phyloP scores from a whole-genome alignment of 345 rosid species.

The Capsella bursapastoris region DNA sequence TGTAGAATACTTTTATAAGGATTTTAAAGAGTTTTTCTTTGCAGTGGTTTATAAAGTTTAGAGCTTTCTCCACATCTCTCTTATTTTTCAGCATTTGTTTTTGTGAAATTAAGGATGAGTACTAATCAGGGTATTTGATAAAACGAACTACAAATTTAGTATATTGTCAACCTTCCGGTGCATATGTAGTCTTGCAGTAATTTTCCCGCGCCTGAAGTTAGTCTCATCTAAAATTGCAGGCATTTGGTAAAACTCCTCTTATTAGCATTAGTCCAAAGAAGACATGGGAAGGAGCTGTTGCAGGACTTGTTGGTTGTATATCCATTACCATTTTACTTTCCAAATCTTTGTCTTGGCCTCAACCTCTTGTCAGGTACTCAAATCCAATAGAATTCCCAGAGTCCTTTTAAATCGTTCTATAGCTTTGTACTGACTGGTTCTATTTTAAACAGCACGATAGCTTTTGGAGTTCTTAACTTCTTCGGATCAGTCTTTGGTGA shows the following conservation, averaged over 20 bases:
- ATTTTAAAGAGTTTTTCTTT: not conserved
- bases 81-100: not conserved
- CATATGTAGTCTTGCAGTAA: not conserved
- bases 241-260: conserved; percentile 85
- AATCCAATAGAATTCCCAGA: not conserved
- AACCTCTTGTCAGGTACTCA: conserved; percentile 68
- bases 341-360: conserved; percentile 79
- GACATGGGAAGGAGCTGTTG: conserved; percentile 97
- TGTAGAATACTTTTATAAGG: not conserved
- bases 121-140: not conserved
- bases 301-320: conserved; percentile 88
- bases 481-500: conserved; percentile 92
- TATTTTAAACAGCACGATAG: conserved; percentile 61
- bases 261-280: conserved; percentile 90
- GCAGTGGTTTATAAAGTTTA: not conserved
- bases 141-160: not conserved
- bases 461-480: conserved; percentile 82
- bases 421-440: not conserved
- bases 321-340: conserved; percentile 61
- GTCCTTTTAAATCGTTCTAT: not conserved
- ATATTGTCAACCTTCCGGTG: not conserved
- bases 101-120: not conserved
- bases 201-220: not conserved
- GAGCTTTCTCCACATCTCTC: not conserved
- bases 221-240: conserved; percentile 49